Base-by-base conservation (phyloP, 106 monocot genomes). In the Cymbidium sinense region DNA sequence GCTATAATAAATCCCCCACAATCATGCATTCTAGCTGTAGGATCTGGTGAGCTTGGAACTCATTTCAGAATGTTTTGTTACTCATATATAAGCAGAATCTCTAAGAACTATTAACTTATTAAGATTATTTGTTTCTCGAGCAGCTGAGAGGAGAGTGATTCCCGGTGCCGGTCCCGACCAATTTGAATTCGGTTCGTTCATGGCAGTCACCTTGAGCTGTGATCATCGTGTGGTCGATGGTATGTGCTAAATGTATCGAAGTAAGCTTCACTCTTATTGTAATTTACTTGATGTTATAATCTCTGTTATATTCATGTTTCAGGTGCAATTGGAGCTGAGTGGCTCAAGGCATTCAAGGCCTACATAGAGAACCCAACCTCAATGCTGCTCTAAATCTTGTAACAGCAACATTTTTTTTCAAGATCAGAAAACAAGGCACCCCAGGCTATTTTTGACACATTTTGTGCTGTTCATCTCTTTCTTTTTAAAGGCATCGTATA, bases 1-100 rank as follows among this genome's bases (percentile, higher is more conserved):
- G 98, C 98, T 51, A 99, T 99, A 58, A 88, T 99, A 67, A 99
- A 95, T 82, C 98, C 98, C 79, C 98, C 98, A 8, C 98, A 99
- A 74, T 87, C 92, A n/a, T 94, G 88, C 52, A 99, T 99, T 77
- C 83, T 99, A 81, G 98, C 98, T 72, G 87, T 94, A 12, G 98
- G 98, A 39, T 90, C 94, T 78, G 94, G 98, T 99, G 88, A 82
- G 25, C 23, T 3, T 79, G 73, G 43, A 34, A 35, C 19, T n/a
- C 20, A 11, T 15, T 15, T 47, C 47, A 47, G 2, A 47, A 47
- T 52, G 23, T 58, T 23, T n/a, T 58, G n/a, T 58, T 23, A 23
- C 58, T 23, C 15, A 5, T 58, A 23, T 58, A 3, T 11, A 58
- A 58, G 6, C 58, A 58, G 7, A 58, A 58, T 2, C 20, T 67